phyloP scores from a whole-genome alignment of 257 asterid species.

The Euphrasia confusa region DNA sequence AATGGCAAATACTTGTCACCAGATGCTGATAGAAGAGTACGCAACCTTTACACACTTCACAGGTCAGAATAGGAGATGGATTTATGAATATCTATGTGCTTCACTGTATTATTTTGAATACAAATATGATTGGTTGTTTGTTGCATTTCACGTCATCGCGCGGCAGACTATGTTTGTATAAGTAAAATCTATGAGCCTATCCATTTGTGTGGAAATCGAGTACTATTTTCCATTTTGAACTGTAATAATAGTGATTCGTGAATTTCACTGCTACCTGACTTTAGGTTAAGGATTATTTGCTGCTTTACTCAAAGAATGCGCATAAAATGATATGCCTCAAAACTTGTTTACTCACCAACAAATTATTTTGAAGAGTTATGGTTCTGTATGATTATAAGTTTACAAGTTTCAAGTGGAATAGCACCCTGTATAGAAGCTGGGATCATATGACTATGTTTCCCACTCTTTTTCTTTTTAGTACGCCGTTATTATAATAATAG shows the following conservation, averaged over 20 bases:
- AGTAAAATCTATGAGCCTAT: constrained; percentile 9
- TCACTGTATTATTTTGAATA: constrained; percentile 12
- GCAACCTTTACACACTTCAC: constrained; percentile 49
- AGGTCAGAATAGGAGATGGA: constrained; percentile 33
- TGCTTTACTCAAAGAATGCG: constrained; percentile 3
- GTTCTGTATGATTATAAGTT: constrained; percentile 7
- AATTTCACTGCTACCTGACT: not conserved
- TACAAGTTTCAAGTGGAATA: not conserved
- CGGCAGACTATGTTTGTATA: constrained; percentile 7
- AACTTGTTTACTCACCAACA: constrained; percentile 13
- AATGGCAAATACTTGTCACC: constrained; percentile 41
- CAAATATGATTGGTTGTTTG: constrained; percentile 17
- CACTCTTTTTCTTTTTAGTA: not conserved
- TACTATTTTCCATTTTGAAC: constrained; percentile 5
- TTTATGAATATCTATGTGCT: not conserved
- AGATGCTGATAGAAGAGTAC: constrained; percentile 44
- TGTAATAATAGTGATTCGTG: constrained; percentile 8
- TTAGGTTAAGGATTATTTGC: constrained; percentile 13
- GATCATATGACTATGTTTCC: constrained; percentile 12
- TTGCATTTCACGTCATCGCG: constrained; percentile 11
- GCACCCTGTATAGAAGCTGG: constrained; percentile 11
- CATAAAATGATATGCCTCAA: constrained; percentile 13
- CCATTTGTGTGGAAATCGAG: not conserved
- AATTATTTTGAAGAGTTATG: constrained; percentile 4
- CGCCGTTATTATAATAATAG: too few relatives aligned